phyloP scores from a whole-genome alignment of 345 rosid species.

The Euclidium syriacum region DNA sequence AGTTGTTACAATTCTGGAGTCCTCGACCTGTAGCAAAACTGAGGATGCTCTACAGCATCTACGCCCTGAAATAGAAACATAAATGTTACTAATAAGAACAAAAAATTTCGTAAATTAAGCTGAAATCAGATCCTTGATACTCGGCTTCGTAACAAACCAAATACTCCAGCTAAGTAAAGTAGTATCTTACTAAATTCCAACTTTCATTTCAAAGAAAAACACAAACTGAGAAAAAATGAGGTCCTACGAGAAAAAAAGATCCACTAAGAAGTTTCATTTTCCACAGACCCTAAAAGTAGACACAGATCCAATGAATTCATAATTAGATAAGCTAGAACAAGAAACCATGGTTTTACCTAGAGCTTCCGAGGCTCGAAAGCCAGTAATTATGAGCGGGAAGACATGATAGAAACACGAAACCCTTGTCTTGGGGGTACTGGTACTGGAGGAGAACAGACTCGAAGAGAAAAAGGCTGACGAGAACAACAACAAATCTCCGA shows the following conservation, averaged over 20 bases:
- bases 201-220: neutral
- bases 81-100: neutral
- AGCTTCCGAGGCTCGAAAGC: conserved; percentile 2
- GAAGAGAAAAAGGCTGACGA: neutral
- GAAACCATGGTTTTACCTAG: conserved; percentile 11
- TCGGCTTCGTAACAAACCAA: conserved; percentile 4
- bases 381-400: conserved; percentile 3
- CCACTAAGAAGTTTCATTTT: neutral
- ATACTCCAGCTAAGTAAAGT: neutral
- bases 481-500: conserved; percentile 10
- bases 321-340: neutral
- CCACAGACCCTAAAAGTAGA: neutral
- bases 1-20: neutral
- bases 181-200: conserved; percentile 5
- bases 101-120: neutral
- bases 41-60: neutral
- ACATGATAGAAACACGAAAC: conserved; percentile 7
- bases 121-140: conserved; percentile 12
- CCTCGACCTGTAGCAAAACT: neutral
- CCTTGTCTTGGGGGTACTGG: neutral
- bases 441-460: conserved; percentile 1
- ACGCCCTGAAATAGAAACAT: neutral
- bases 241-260: neutral
- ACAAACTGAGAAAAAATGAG: neutral
- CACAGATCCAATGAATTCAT: conserved; percentile 26